Evolutionary conservation across 108 stramenopile species (phyloP).

Genomic region (Aurantiochytrium sp.): DNA sequence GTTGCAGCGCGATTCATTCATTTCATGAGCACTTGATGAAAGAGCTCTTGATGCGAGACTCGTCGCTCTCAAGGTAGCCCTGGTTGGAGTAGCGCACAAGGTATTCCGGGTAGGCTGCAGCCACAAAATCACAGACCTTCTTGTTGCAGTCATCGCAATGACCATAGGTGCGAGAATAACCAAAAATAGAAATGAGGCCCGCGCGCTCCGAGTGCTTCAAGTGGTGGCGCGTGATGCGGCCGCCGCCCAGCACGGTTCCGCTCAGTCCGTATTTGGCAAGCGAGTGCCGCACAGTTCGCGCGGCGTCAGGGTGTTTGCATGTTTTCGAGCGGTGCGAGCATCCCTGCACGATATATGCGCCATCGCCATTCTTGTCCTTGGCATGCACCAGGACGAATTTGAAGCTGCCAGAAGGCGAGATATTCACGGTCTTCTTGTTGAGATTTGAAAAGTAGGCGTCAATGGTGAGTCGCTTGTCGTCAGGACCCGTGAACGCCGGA

Average conservation of each 20-base stretch:
- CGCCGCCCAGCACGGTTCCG: neutral
- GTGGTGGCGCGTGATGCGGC: conserved; percentile 7
- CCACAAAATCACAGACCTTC: conserved; percentile 9
- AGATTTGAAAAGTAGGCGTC: conserved; percentile 8
- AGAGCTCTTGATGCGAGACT: neutral
- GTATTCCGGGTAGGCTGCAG: neutral
- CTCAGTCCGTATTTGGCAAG: neutral
- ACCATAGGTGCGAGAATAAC: conserved; percentile 4
- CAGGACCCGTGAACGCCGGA: neutral
- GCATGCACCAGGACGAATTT: conserved; percentile 3
- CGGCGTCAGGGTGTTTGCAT: conserved; percentile 11
- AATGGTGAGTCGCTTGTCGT: neutral
- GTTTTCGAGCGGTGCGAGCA: neutral
- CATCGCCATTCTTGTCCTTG: conserved; percentile 18
- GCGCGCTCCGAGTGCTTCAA: neutral
- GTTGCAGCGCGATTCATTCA: too few species aligned
- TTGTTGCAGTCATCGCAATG: neutral
- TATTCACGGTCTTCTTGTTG: neutral
- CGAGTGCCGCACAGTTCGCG: neutral
- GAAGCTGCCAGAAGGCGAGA: conserved; percentile 6
- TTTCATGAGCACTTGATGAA: neutral
- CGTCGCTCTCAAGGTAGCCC: conserved; percentile 15
- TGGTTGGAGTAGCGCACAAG: neutral
- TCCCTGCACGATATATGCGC: conserved; percentile 12
- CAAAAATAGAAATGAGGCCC: conserved; percentile 16